phyloP scores from a whole-genome alignment of 192 early-diverging fungal genomes.

The Entophlyctis luteolus region DNA sequence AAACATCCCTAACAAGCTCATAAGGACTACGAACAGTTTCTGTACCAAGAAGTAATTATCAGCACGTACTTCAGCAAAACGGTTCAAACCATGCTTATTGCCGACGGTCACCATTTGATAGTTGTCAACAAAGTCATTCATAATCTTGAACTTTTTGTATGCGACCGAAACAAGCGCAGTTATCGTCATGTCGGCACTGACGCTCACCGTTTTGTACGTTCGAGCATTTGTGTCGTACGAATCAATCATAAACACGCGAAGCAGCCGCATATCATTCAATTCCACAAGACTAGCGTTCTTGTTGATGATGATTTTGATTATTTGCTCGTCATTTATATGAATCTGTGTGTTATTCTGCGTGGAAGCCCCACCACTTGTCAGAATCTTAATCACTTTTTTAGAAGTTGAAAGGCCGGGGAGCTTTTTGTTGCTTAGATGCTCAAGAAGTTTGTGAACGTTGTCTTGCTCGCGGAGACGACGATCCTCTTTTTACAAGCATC shows the following conservation, averaged over 20 bases:
- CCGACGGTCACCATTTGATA: slow-evolving; percentile 32
- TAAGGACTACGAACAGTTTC: no score
- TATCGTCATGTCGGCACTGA: slow-evolving; percentile 26
- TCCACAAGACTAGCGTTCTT: slow-evolving; percentile 42
- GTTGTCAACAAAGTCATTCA: neutral
- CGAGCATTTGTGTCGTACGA: slow-evolving; percentile 20
- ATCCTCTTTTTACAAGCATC: slow-evolving; percentile 16
- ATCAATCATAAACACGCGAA: slow-evolving; percentile 42
- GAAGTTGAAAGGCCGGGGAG: slow-evolving; percentile 36
- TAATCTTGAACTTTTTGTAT: slow-evolving; percentile 44
- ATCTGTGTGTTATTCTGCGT: slow-evolving; percentile 3
- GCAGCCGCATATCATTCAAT: slow-evolving; percentile 31
- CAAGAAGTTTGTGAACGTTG: slow-evolving; percentile 33
- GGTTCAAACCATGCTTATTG: neutral
- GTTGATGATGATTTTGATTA: slow-evolving; percentile 50
- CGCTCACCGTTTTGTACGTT: slow-evolving; percentile 45
- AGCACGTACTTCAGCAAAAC: no score
- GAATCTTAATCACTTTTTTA: slow-evolving; percentile 9
- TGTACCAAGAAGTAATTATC: no score
- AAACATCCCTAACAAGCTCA: no score
- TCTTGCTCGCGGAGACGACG: neutral
- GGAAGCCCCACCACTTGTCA: neutral
- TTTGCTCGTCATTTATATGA: slow-evolving; percentile 47
- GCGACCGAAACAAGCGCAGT: slow-evolving; percentile 34
- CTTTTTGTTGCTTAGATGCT: slow-evolving; percentile 30